Evolutionary conservation across 345 rosid species (phyloP).

Genomic region (Rubroshorea leprosula): DNA sequence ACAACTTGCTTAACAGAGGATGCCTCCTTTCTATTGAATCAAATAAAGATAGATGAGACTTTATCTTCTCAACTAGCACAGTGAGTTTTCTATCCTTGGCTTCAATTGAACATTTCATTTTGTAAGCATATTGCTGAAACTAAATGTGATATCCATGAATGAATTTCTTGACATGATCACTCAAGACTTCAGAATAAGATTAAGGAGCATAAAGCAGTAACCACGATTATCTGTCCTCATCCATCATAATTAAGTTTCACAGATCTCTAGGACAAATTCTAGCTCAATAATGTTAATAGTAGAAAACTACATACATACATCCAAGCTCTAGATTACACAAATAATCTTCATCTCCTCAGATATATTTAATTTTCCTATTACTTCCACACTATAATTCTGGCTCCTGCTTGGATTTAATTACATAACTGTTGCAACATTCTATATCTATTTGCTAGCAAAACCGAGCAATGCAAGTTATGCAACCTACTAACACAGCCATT

Average conservation of each 20-base stretch:
- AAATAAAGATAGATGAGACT: conserved; percentile 59
- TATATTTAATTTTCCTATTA: no score
- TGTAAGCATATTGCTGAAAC: conserved; percentile 64
- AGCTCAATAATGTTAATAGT: conserved; percentile 1
- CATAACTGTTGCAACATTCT: no score
- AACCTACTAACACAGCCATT: no score
- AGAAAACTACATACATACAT: no score
- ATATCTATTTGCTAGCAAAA: no score
- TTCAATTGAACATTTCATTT: conserved; percentile 61
- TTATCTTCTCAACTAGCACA: conserved; percentile 44
- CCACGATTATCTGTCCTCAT: not conserved
- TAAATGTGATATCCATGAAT: conserved; percentile 7
- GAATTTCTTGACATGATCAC: not conserved
- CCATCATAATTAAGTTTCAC: not conserved
- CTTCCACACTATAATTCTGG: no score
- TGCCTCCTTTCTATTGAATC: conserved; percentile 79
- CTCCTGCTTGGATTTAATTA: no score
- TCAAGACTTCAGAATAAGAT: not conserved
- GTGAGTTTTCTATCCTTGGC: conserved; percentile 45
- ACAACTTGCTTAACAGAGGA: conserved; percentile 49
- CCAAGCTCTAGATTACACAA: no score
- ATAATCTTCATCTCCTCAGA: not conserved
- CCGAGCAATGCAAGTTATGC: no score
- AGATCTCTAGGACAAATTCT: not conserved
- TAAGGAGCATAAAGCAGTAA: not conserved